phyloP scores from a whole-genome alignment of 768 basidiomycete genomes.

The Amanita pseudoporphyria region DNA sequence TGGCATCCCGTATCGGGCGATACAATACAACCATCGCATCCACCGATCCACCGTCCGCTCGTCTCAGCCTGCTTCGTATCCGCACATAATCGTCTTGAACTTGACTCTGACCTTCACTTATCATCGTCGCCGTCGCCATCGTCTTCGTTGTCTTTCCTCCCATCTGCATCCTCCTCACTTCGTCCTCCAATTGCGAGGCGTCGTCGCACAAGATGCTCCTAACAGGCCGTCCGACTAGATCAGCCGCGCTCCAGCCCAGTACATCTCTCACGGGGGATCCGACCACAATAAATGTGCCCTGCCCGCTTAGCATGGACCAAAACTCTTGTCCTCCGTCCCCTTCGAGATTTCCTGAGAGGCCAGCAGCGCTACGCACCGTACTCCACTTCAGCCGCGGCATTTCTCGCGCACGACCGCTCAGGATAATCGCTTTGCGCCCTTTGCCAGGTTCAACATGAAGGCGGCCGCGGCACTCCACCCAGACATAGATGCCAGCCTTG shows the following conservation, averaged over 20 bases:
- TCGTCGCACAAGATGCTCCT: slow-evolving; percentile 20
- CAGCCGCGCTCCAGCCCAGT: slow-evolving; percentile 50
- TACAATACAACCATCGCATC: slow-evolving; percentile 18
- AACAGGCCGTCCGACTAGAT: slow-evolving; percentile 41
- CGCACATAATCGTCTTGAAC: slow-evolving; percentile 9
- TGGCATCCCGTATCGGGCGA: slow-evolving; percentile 18
- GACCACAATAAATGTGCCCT: slow-evolving; percentile 41
- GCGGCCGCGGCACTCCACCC: slow-evolving; percentile 87
- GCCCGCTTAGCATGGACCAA: slow-evolving; percentile 43
- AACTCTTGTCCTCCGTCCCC: slow-evolving; percentile 22
- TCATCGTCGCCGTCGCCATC: slow-evolving; percentile 1
- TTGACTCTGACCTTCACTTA: neutral
- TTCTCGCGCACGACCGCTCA: slow-evolving; percentile 68
- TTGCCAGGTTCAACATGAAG: slow-evolving; percentile 91
- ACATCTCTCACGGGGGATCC: slow-evolving; percentile 47
- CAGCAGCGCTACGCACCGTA: slow-evolving; percentile 42
- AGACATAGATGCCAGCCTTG: slow-evolving; percentile 59
- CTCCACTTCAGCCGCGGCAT: slow-evolving; percentile 60
- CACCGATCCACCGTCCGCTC: slow-evolving; percentile 24
- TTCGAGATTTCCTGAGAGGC: slow-evolving; percentile 20
- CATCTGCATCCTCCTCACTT: slow-evolving; percentile 15
- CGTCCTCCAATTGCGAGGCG: slow-evolving; percentile 10
- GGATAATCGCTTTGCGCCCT: slow-evolving; percentile 87
- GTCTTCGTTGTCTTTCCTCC: slow-evolving; percentile 10
- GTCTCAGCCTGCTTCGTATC: slow-evolving; percentile 25